Evolutionary conservation across 2,329 filamentous ascomycete species (phyloP).

Genomic region (Elsinoe ampelina): DNA sequence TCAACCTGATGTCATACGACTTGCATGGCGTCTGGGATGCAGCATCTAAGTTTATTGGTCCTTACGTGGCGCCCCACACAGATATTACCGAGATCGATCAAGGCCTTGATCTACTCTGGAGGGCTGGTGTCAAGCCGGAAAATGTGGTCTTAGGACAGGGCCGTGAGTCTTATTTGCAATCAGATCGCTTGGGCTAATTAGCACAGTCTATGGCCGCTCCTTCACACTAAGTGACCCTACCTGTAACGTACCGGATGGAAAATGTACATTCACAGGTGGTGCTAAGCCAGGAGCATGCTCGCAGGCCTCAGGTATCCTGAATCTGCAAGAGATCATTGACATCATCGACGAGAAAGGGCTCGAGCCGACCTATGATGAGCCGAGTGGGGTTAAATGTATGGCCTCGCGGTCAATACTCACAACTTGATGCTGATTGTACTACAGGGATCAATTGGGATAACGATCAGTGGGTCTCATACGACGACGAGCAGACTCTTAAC

Average conservation of each 20-base stretch:
- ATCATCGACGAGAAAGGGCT: constrained; percentile 21
- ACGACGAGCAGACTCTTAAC: constrained; percentile 30
- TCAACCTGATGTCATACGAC: constrained; percentile 41
- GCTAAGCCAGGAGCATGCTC: constrained; percentile 25
- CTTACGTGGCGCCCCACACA: constrained; percentile 32
- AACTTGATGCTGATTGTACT: neutral
- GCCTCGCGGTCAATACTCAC: neutral
- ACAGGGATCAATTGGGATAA: constrained; percentile 20
- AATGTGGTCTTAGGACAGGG: constrained; percentile 31
- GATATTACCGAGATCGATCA: constrained; percentile 41
- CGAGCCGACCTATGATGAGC: constrained; percentile 20
- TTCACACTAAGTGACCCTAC: constrained; percentile 23
- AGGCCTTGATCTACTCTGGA: constrained; percentile 39
- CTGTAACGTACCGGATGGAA: constrained; percentile 16
- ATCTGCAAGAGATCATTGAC: constrained; percentile 29
- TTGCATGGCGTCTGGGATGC: constrained; percentile 38
- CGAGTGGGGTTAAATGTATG: constrained; percentile 29
- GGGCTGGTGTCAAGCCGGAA: constrained; percentile 31
- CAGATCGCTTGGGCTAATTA: constrained; percentile 25
- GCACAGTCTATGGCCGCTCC: constrained; percentile 37
- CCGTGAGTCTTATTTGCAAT: neutral
- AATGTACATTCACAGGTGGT: constrained; percentile 19
- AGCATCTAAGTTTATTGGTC: constrained; percentile 23
- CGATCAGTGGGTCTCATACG: constrained; percentile 34
- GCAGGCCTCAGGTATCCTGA: constrained; percentile 26